Evolutionary conservation across 1,284 basidiomycete species (phyloP), one percentile per base, ranked within the genome.

Genomic region (Heliocybe sulcata): DNA sequence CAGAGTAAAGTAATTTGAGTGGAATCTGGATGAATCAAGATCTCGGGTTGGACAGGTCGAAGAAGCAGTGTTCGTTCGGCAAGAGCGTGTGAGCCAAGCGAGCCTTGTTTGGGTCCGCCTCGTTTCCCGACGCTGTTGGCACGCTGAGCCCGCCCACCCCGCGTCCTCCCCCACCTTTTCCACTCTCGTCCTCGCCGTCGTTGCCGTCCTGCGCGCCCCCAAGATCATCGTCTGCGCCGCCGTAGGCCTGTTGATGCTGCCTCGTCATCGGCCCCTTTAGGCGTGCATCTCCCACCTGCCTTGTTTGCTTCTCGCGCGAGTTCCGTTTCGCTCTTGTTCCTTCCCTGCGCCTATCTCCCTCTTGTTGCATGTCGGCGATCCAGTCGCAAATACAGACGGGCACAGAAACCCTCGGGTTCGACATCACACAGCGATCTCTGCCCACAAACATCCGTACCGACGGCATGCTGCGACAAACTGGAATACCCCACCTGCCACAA

Each of bases 381-480:
- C 51, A 38, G 29, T 52, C 51, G 12, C 51, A 52, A 29, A 35
- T 52, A 22, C 51, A 52, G 22, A 35, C 33, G 27, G 27, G 22
- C 22, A 52, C 35, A 23, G 35, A 33, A 23, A 11, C 27, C 51
- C 27, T 25, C 26, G 33, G 35, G 11, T 29, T 33, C 33, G 51
- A 52, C 16, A 22, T 33, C 19, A 9, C 38, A 19, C 51, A 73
- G 72, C 68, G 73, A 75, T 67, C 60, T 64, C 12, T 16, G 47
- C 14, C 47, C 23, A 49, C 25, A 22, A 49, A 49, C 78, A 74
- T 55, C 65, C 65, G 58, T 75, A 79, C 47, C 16, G 22, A 49
- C 22, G 47, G 9, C 58, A 71, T 81, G 69, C 60, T 81, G 38
- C 76, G 77, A 55, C 69, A 69, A 54, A 68, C 65, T 63, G 66